Base-by-base conservation (phyloP, 202 grass and related monocot genomes). In the Panicum virgatum region DNA sequence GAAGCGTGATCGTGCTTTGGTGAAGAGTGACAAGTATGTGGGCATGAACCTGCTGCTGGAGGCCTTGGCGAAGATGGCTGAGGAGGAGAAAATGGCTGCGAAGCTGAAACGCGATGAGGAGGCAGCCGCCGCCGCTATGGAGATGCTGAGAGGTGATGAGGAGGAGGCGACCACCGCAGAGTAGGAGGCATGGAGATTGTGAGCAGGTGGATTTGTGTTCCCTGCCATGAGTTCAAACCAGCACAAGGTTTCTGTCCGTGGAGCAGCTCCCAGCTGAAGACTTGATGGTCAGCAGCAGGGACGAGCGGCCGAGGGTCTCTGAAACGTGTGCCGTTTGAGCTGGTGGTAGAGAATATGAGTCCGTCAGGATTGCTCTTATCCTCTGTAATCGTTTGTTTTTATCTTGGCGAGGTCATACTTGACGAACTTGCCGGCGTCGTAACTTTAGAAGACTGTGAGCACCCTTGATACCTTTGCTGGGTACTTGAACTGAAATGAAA, bases 1-100 rank as follows among this genome's bases (percentile, higher is more conserved):
- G 48, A 88, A 88, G 60, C 79, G 83, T 64, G 45, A 51, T 30
- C 71, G 29, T 66, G 43, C 7, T 5, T 64, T 65, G 7, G 34
- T 80, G 9, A 42, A 18, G 20, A 54, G 48, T 57, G 3, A 0
- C 3, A 39, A 54, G 13, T 12, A 19, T 38, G 0, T 29, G 7
- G 63, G 48, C 18, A 0, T 27, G 23, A 5, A 68, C 1, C 40
- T 56, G 62, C 48, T 80, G 48, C 9, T 34, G 32, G 32, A 34
- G 0, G 8, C 44, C 44, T 14, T 7, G 1, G 48, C 16, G 13
- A 9, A 19, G 5, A 3, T 15, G 12, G 46, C 51, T 8, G 0
- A 47, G 15, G 7, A 44, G n/a, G 3, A 19, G 61, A 7, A 18
- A 6, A 16, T 12, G n/a, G n/a, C n/a, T n/a, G 43, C 20, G 19